Percentiles rank a stretch among this genome's conserved stretches.
Evolutionary conservation across 1,139 yeast genomes (phyloP).

Genomic region (Saccharomyces hybrid): DNA sequence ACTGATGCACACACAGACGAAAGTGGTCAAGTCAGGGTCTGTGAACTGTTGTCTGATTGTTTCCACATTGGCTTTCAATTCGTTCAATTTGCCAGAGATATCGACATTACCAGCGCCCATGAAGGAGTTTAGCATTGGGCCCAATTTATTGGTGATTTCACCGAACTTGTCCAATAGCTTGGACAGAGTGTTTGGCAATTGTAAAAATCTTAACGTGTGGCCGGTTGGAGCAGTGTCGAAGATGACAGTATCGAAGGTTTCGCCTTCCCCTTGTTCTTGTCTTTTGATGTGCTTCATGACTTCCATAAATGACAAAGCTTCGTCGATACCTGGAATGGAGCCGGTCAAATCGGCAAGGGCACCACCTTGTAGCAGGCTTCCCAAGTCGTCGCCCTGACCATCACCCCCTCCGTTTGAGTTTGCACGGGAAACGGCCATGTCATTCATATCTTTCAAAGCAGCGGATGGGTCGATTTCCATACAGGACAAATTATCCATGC

Average conservation of each 20-base stretch:
- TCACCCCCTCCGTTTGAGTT: slow-evolving; percentile 23
- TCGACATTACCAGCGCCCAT: slow-evolving; percentile 59
- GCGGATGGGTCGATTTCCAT: slow-evolving; percentile 99
- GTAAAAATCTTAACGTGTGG: slow-evolving; percentile 88
- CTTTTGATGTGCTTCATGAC: slow-evolving; percentile 92
- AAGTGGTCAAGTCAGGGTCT: slow-evolving; percentile 91
- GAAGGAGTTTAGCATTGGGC: slow-evolving; percentile 79
- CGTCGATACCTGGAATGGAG: slow-evolving; percentile 96
- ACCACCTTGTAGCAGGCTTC: slow-evolving; percentile 31
- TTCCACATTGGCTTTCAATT: slow-evolving; percentile 71
- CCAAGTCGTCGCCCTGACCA: slow-evolving; percentile 21
- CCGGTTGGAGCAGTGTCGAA: slow-evolving; percentile 99
- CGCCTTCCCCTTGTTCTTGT: slow-evolving; percentile 46
- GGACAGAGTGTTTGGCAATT: slow-evolving; percentile 85
- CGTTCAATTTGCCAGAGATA: slow-evolving; percentile 72
- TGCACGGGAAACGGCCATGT: slow-evolving; percentile 34
- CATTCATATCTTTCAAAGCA: slow-evolving; percentile 81
- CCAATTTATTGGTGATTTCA: slow-evolving; percentile 77
- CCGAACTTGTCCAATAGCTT: slow-evolving; percentile 80
- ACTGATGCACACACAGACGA: slow-evolving; percentile 94
- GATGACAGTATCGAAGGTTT: slow-evolving; percentile 74
- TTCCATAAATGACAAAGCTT: slow-evolving; percentile 95
- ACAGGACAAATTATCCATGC: slow-evolving; percentile 79
- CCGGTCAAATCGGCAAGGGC: slow-evolving; percentile 82
- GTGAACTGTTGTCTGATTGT: slow-evolving; percentile 94